These are phyloP conservation scores for Capronia coronata DNA, from an alignment of 2,329 filamentous ascomycete species.

Conservation along the genomic window DNA sequence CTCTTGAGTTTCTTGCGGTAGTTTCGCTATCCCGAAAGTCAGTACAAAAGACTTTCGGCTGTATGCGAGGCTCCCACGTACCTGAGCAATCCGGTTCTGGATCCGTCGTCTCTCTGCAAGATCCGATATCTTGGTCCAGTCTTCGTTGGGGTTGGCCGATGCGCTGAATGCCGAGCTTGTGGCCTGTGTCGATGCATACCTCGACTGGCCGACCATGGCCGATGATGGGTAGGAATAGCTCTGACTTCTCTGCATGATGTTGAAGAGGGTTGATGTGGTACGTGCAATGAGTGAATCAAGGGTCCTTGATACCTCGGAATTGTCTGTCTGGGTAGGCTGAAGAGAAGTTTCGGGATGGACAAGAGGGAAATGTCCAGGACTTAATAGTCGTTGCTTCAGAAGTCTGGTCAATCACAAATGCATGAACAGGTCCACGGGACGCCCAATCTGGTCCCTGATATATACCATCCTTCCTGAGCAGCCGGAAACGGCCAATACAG, in stretches of 20 bases:
- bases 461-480: constrained; percentile 10
- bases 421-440: constrained; percentile 15
- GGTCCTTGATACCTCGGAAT: background rate
- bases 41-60: background rate
- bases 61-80: constrained; percentile 6
- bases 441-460: constrained; percentile 22
- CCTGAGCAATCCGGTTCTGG: constrained; percentile 92
- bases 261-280: background rate
- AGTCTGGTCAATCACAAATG: constrained; percentile 18
- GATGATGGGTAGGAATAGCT: constrained; percentile 25
- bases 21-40: constrained; percentile 30
- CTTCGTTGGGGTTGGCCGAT: constrained; percentile 90
- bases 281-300: background rate
- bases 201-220: constrained; percentile 22
- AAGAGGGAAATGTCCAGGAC: constrained; percentile 13
- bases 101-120: constrained; percentile 88
- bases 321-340: background rate
- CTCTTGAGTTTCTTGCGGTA: constrained; percentile 61
- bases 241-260: constrained; percentile 25
- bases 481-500: constrained; percentile 18
- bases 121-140: constrained; percentile 99
- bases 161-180: constrained; percentile 93
- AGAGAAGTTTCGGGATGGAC: constrained; percentile 4
- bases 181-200: constrained; percentile 49
- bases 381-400: constrained; percentile 18